phyloP scores from a whole-genome alignment of 345 rosid genomes.

The Theobroma cacao region DNA sequence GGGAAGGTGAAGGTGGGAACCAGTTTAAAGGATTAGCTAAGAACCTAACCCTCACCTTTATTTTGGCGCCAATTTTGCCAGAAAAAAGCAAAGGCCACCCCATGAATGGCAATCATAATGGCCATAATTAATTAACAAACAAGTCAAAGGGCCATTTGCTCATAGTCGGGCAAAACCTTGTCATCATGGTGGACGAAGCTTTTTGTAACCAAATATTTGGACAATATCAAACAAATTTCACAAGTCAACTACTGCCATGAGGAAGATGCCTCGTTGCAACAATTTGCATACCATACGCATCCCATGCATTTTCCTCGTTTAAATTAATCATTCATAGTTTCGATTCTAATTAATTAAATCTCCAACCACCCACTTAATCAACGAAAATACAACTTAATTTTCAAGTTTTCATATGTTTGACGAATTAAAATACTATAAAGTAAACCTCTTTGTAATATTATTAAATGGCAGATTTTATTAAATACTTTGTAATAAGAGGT shows the following conservation, averaged over 20 bases:
- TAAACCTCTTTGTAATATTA: no score
- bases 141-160: conserved; percentile 14
- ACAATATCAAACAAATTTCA: background rate
- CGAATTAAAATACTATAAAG: no score
- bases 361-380: background rate
- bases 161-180: background rate
- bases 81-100: background rate
- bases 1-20: background rate
- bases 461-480: no score
- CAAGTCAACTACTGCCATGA: conserved; percentile 5
- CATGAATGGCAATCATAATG: conserved; percentile 6
- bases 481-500: no score
- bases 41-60: conserved; percentile 1
- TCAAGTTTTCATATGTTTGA: background rate
- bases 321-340: background rate
- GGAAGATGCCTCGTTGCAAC: background rate
- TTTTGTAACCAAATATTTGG: background rate
- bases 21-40: background rate
- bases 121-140: background rate
- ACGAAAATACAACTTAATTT: background rate
- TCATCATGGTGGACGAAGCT: conserved; percentile 1
- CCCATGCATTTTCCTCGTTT: background rate
- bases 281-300: background rate
- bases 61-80: conserved; percentile 22
- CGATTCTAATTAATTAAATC: background rate